Percentiles rank a stretch among this genome's conserved stretches.
These are phyloP conservation scores for Linum lewisii DNA, from an alignment of 345 rosid species.

Conservation along the genomic window DNA sequence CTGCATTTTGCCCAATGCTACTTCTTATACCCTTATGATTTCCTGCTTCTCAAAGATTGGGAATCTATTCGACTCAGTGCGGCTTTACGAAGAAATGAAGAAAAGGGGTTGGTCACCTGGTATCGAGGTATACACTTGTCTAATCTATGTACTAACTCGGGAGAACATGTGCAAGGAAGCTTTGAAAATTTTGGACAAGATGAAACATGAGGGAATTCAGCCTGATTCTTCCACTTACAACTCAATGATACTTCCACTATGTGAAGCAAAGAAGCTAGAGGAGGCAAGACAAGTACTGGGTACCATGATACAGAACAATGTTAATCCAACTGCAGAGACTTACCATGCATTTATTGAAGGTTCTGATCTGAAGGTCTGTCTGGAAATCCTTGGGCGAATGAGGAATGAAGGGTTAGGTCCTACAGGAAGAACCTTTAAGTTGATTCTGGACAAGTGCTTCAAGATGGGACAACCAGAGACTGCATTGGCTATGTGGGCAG, in stretches of 20 bases:
- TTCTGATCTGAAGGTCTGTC: constrained; percentile 35
- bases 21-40: constrained; percentile 62
- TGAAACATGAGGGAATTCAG: constrained; percentile 45
- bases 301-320: constrained; percentile 42
- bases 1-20: constrained; percentile 55
- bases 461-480: constrained; percentile 48
- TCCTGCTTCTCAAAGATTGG: constrained; percentile 77
- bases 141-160: constrained; percentile 57
- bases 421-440: constrained; percentile 42
- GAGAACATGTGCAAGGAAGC: constrained; percentile 68
- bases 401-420: constrained; percentile 53
- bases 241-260: constrained; percentile 62
- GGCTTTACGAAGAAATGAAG: constrained; percentile 85
- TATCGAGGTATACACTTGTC: constrained; percentile 56
- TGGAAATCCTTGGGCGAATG: constrained; percentile 52
- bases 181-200: constrained; percentile 46
- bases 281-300: constrained; percentile 55
- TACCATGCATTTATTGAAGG: constrained; percentile 61
- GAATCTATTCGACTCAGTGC: constrained; percentile 68
- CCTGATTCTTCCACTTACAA: constrained; percentile 63
- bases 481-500: constrained; percentile 62
- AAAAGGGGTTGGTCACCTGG: constrained; percentile 61
- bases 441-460: constrained; percentile 47
- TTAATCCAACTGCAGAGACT: constrained; percentile 53
- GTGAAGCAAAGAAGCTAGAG: constrained; percentile 40